Evolutionary conservation across 2,329 filamentous ascomycete genomes (phyloP).

Genomic region (Epichloe elymi): DNA sequence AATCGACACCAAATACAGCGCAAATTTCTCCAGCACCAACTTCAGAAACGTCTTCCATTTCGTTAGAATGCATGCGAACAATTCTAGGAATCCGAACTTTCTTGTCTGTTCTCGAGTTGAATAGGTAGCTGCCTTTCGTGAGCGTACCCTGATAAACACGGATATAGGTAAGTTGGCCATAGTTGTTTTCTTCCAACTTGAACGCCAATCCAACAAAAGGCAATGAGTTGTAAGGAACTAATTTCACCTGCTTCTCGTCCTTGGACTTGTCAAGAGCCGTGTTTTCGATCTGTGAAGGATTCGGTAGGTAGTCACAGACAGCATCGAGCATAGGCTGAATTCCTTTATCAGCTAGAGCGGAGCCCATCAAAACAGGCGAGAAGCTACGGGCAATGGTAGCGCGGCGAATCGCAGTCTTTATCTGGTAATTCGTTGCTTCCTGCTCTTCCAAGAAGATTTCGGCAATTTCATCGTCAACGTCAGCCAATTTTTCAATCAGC

Average conservation of each 20-base stretch:
- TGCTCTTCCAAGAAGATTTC: constrained; percentile 86
- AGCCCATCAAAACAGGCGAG: constrained; percentile 91
- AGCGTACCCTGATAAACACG: constrained; percentile 93
- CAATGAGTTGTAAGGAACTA: constrained; percentile 84
- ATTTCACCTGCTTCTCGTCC: constrained; percentile 66
- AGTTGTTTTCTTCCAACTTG: constrained; percentile 98
- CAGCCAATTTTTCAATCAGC: constrained; percentile 87
- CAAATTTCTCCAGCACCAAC: constrained; percentile 96
- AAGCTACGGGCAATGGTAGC: constrained; percentile 86
- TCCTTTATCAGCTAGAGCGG: constrained; percentile 84
- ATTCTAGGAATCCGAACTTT: constrained; percentile 95
- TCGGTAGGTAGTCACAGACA: constrained; percentile 90
- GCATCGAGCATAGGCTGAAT: constrained; percentile 95
- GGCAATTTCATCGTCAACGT: constrained; percentile 96
- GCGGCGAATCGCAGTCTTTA: constrained; percentile 83
- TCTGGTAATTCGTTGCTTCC: constrained; percentile 65
- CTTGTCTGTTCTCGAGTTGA: constrained; percentile 88
- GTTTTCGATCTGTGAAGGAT: constrained; percentile 82
- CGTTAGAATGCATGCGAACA: constrained; percentile 98
- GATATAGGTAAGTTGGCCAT: constrained; percentile 95
- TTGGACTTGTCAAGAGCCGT: constrained; percentile 73
- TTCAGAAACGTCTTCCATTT: constrained; percentile 93
- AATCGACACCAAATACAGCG: constrained; percentile 95
- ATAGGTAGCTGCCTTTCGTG: constrained; percentile 78
- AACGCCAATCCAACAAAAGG: constrained; percentile 95